Conservation (phyloP, 176 grass and related monocot species). For the Eleusine indica region DNA sequence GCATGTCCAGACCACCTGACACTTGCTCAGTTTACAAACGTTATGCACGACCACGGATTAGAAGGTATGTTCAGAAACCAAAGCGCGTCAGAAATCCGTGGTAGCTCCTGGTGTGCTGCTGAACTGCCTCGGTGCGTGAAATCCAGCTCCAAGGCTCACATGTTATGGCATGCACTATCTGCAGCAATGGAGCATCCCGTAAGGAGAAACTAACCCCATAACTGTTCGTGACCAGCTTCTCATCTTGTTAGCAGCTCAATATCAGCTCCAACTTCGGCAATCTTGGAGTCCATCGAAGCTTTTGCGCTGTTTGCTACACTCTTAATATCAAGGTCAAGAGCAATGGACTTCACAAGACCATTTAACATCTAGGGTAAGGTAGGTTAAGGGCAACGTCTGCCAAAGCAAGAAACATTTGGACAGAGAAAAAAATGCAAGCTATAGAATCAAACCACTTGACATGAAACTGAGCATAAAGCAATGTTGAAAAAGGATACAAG, state of each 20-base stretch:
- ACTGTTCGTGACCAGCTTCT: not conserved
- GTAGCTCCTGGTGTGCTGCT: not conserved
- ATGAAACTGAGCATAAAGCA: not conserved
- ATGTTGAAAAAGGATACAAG: constrained; percentile 84
- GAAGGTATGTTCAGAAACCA: constrained; percentile 10
- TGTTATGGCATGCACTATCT: not conserved
- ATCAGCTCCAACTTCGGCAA: constrained; percentile 78
- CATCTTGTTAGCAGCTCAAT: constrained; percentile 77
- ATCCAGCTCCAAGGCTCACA: not conserved
- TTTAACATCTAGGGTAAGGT: constrained; percentile 70
- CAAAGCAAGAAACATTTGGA: constrained; percentile 8
- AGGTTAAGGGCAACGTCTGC: constrained; percentile 51
- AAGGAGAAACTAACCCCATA: not conserved
- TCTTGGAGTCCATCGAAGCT: constrained; percentile 71
- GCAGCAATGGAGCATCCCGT: not conserved
- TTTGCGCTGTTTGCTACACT: constrained; percentile 68
- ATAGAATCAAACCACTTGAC: constrained; percentile 8
- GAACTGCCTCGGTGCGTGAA: not conserved
- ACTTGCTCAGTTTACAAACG: constrained; percentile 1
- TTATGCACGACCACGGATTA: not conserved
- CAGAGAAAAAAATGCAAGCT: not conserved
- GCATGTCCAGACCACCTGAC: not conserved
- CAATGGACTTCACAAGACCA: constrained; percentile 83
- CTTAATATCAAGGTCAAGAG: constrained; percentile 86
- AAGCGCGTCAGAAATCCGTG: not conserved